Evolutionary conservation across 169 alveolate species (phyloP), one percentile per base, ranked within the genome.

Genomic region (Plasmodium cynomolgi): DNA sequence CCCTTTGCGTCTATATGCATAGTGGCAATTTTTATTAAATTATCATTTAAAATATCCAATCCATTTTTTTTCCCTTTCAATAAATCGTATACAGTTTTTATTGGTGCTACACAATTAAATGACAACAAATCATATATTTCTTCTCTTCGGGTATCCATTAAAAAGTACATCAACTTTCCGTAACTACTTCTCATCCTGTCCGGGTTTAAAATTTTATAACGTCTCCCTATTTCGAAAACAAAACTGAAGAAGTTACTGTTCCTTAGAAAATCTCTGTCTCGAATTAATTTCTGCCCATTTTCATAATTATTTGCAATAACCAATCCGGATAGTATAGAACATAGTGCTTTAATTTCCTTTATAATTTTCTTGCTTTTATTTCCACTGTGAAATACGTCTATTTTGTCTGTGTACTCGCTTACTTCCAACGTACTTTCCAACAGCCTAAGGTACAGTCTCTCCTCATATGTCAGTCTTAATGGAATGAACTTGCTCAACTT

Each of bases 191-290:
- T 85, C 98, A 98, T 98, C 62, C 97, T 80, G 83, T 98, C 99
- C 11, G 99, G 99, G 93, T 98, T 98, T n/a, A 98, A 90, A 56
- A 97, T 98, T 85, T 98, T 98, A 92, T 98, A 98, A 26, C 99
- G 83, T 62, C 99, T 90, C 6, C 99, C 99, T 37, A 98, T 97
- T 92, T 98, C 99, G 91, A 98, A 98, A 20, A 97, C 97, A 71
- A 93, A 94, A 84, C 97, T 96, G 84, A 97, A 98, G 83, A 98
- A 98, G 17, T 83, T 96, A 75, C 97, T 96, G 88, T 95, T 94
- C 54, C 95, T 96, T 81, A 92, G 95, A 84, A 97, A 98, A 80
- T 96, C 97, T 54, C 98, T 74, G 72, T 97, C 98, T 34, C 95
- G 93, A 41, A 98, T 84, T 71, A 98, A 88, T 62, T 96, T 96